Evolutionary conservation across 1,284 basidiomycete genomes (phyloP), one percentile per base, ranked within the genome.

Genomic region (Boletellus deceptivus): DNA sequence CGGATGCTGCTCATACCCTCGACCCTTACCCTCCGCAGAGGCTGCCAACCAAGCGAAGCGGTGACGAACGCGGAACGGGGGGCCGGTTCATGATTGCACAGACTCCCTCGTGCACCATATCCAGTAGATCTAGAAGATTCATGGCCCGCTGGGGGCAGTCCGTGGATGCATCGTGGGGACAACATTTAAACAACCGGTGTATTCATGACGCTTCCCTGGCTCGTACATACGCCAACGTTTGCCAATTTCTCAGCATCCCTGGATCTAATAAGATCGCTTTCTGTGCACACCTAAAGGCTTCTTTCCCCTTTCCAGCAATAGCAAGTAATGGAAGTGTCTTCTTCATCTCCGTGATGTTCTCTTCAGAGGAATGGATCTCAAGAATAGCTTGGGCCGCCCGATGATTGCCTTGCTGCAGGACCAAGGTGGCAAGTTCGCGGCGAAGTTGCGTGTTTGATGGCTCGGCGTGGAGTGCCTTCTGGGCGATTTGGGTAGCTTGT

Each of bases 231-330:
- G 80, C 83, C 49, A 90, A 63, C 20, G 76, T 73, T 55, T 75
- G 68, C 89, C 89, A 91, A 48, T 73, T 77, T 27, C 67, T 67
- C 46, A 61, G 45, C 25, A 82, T 76, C 68, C 80, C 85, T 1
- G 91, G 91, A 14, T 77, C 72, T 37, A 91, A 70, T 75, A 84
- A 78, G 40, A 92, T 74, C 3, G 80, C 82, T 59, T 79, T 82
- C 67, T 91, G 86, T 9, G 84, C 81, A 38, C 74, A 70, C 33
- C 62, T 69, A 35, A 73, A 57, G 1, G 78, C 76, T 14, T 59
- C 65, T 35, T 58, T 50, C 16, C 43, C 62, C 61, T 47, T 60
- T 42, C 73, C 70, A 59, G 71, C 59, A 55, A 76, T 60, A 13
- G 76, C 72, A 14, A 75, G 69, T 24, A 82, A 61, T 36, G 78